A percentile compares a stretch with the other conserved stretches of the same genome.
Conservation (phyloP, 805 yeast genomes). For the Metschnikowia matae region DNA sequence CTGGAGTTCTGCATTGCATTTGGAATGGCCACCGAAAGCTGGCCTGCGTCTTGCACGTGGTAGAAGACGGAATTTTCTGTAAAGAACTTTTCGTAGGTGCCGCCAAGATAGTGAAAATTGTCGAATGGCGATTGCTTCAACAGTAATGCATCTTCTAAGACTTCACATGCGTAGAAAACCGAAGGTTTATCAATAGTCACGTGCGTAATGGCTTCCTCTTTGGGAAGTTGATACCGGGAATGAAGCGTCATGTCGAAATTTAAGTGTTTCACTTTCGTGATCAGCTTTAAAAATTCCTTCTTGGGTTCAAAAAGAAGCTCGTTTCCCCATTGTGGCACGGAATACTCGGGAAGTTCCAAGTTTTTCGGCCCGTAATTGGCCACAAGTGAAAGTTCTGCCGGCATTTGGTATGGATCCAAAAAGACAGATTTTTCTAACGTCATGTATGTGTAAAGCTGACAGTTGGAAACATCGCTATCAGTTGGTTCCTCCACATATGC, state of each 20-base stretch:
- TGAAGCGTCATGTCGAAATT: conserved; percentile 24
- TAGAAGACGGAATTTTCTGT: conserved; percentile 40
- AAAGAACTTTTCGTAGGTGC: conserved; percentile 33
- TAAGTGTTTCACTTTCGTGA: conserved; percentile 6
- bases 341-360: conserved; percentile 40
- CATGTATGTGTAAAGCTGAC: conserved; percentile 33
- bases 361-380: conserved; percentile 31
- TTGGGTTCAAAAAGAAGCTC: conserved; percentile 33
- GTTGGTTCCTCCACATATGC: conserved; percentile 16
- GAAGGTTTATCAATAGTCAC: conserved; percentile 23
- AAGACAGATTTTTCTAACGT: conserved; percentile 30
- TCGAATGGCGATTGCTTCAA: conserved; percentile 38
- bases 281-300: neutral
- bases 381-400: conserved; percentile 21
- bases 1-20: conserved; percentile 8
- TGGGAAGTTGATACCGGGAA: conserved; percentile 39
- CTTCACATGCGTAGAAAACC: conserved; percentile 38
- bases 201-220: conserved; percentile 5
- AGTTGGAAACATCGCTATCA: conserved; percentile 22
- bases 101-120: conserved; percentile 26
- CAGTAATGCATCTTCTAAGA: conserved; percentile 22
- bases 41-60: conserved; percentile 19
- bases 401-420: conserved; percentile 37
- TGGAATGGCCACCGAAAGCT: conserved; percentile 10
- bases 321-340: conserved; percentile 36